Evolutionary conservation across 352 stramenopile species (phyloP), one percentile per base, ranked within the genome.

Genomic region (Globisporangium heterothallicum): DNA sequence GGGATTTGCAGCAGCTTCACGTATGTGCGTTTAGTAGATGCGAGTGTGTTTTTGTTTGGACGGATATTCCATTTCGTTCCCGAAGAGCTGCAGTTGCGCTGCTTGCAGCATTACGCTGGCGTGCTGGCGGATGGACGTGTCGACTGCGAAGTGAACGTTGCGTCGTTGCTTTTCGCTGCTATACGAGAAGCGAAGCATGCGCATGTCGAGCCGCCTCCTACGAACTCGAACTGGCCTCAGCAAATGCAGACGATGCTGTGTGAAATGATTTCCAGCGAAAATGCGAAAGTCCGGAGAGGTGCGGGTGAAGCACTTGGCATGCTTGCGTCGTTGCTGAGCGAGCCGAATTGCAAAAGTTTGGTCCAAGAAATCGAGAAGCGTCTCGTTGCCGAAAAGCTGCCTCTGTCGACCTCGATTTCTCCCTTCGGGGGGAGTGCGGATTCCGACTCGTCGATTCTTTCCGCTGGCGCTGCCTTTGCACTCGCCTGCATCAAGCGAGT

Each of bases 221-320:
- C 63, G 6, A 66, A 60, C 29, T 49, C 64, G 0, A 56, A 66
- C 4, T 94, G 84, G 84, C 74, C 70, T 18, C 63, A 68, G 40
- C 77, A 91, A 59, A 81, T 94, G 26, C 84, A 92, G 58, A 72
- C 65, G 8, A 92, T 92, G 79, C 42, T 94, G 19, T 81, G 67
- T 32, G 84, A 92, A 53, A 78, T 94, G 76, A 66, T 94, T 38
- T 64, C 68, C 6, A 88, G 72, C 43, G 72, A 87, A 18, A 74
- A 84, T n/a, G 29, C 49, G 2, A 71, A 61, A 19, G 76, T 94
- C 40, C 79, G 84, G 51, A 75, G 82, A 26, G 73, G 76, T 38
- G 81, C 84, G n/a, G 78, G 75, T 2, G 84, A 92, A 63, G 69
- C 81, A 14, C 53, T 94, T 16, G 84, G 81, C n/a, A 55, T 77